phyloP scores from a whole-genome alignment of 148 eudicot species.

The Fagopyrum esculentum region DNA sequence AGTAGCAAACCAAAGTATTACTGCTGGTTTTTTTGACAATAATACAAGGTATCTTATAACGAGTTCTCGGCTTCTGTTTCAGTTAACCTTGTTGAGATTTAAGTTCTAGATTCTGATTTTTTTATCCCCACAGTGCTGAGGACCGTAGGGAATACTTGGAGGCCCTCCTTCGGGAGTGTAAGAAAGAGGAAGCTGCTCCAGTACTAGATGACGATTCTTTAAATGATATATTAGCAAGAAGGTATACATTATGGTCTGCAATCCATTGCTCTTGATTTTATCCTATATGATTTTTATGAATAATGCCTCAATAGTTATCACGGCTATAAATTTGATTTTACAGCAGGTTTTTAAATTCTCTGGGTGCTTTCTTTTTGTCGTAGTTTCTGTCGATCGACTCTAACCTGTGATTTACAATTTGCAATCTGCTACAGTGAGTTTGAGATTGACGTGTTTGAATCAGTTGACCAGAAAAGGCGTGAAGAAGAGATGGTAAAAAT shows the following conservation, averaged over 20 bases:
- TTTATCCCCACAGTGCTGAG: slow-evolving; percentile 67
- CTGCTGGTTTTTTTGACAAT: slow-evolving; percentile 98
- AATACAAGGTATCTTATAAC: slow-evolving; percentile 64
- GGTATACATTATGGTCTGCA: slow-evolving; percentile 31
- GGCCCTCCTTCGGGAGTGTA: slow-evolving; percentile 82
- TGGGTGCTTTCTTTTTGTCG: background rate
- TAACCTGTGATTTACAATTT: background rate
- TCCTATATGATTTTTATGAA: background rate
- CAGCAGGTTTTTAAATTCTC: background rate
- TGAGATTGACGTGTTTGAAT: slow-evolving; percentile 91
- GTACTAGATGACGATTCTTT: slow-evolving; percentile 88
- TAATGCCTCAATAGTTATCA: background rate
- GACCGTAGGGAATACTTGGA: slow-evolving; percentile 98
- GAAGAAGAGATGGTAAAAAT: slow-evolving; percentile 80
- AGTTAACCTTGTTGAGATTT: background rate
- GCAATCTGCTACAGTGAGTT: slow-evolving; percentile 48
- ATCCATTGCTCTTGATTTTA: slow-evolving; percentile 1
- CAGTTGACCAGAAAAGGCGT: slow-evolving; percentile 65
- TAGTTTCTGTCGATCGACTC: background rate
- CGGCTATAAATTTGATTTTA: background rate
- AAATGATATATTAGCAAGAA: slow-evolving; percentile 90
- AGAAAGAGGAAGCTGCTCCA: slow-evolving; percentile 98
- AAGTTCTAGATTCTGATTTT: slow-evolving; percentile 5
- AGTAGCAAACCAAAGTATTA: slow-evolving; percentile 98
- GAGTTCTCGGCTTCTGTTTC: background rate